Base-by-base conservation (phyloP, 169 alveolate genomes). In the Babesia bigemina region DNA sequence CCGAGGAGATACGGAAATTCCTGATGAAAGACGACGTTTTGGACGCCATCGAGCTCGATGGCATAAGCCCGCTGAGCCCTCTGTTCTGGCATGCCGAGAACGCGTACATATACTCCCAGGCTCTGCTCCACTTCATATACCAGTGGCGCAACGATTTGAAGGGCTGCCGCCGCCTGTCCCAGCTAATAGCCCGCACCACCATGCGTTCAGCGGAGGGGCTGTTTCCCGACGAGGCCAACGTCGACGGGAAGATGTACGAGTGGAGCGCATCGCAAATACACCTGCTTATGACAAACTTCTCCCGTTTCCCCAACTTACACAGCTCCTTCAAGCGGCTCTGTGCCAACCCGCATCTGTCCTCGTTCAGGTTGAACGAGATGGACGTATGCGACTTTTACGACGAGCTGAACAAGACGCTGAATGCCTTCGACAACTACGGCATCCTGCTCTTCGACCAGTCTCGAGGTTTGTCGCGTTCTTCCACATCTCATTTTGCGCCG, bases 51-150 rank as follows among this genome's bases (percentile, higher is more conserved):
- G 85, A 84, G 47, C 63, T 85, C 42, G 92, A 71, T 21, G 84
- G 67, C 16, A 61, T 85, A 39, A 91, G 86, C 44, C 78, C 92
- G 49, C 79, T 92, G 17, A 87, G 95, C 66, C 87, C 93, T 12
- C 77, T 86, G 22, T 89, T 86, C 24, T 91, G 94, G 65, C 89
- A 76, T 47, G 91, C 97, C 29, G 97, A 94, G 75, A 93, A 93
- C 67, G 96, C 97, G 4, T 94, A 93, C 39, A 91, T 94, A 70
- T 94, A 94, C 87, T 91, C 97, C 36, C 96, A 92, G 48, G 95
- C 96, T 26, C 85, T 94, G 53, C 88, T 94, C 29, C 95, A 92
- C 52, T 94, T 92, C 57, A 93, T 93, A 58, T 87, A 91, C 45
- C 88, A 89, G 53, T 93, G 96, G 94, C 65, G 96, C 29, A 92